Evolutionary conservation across 116 monocot species (phyloP), one percentile per base, ranked within the genome.

Genomic region (Dioscorea cayenensis): DNA sequence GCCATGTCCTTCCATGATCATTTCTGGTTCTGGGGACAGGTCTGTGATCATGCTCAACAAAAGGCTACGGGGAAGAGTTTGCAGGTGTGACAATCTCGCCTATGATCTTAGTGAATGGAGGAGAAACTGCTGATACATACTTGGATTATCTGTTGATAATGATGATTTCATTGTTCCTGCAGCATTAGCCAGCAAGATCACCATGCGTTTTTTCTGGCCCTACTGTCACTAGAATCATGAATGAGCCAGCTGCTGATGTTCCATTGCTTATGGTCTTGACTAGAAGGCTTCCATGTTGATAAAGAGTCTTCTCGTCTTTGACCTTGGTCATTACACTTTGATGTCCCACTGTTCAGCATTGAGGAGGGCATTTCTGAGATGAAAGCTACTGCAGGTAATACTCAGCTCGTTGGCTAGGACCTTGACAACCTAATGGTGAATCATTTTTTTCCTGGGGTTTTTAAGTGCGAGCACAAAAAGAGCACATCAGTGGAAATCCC

Each of bases 341-440:
- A 73, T 64, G 72, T 64, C 27, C 43, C 73, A n/a, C 61, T 73
- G 14, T 36, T 73, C 17, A 58, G 21, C 7, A 64, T 73, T 27
- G 48, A 73, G 64, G 73, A 64, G 64, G 73, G 49, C 64, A 48
- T 63, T 9, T 17, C 64, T 36, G 72, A 73, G 72, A 63, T 73
- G 63, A 73, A 73, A 63, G 29, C 78, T 58, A 66, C 77, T 37
- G 76, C 76, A 2, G 81, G 81, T 14, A 77, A 76, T 38, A 77
- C 72, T 14, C 81, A 81, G 36, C 77, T 81, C 14, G 81, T 72
- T 6, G 81, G 81, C 25, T 72, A 81, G 60, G 81, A 81, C 43
- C 73, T 81, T 25, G 77, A 81, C 77, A 81, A 73, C 52, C 20
- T 72, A 8, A 55, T 81, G 77, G 81, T 77, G 60, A 73, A 75